Evolutionary conservation across 2,329 filamentous ascomycete genomes (phyloP), one percentile per base, ranked within the genome.

Genomic region (Diaporthe sp.): DNA sequence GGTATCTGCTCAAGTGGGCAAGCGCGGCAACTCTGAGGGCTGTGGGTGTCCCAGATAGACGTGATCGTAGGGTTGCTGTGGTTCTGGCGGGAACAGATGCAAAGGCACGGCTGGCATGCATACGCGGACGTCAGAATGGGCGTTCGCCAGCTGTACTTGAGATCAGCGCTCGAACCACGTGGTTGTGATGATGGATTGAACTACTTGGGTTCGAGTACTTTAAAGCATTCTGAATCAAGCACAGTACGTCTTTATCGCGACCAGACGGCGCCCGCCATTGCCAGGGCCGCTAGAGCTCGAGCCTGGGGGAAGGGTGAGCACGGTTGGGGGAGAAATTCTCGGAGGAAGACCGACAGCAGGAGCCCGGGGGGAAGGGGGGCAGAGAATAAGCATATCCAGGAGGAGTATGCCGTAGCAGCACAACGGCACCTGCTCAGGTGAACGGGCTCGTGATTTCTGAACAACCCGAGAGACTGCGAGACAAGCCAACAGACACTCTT

Each of bases 271-370:
- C 65, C 65, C 65, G 65, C 65, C 65, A 39, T 68, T 53, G 13
- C 46, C 65, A 25, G 65, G 46, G 65, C 46, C 46, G 12, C n/a
- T 39, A 65, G 46, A 68, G 46, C 65, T 37, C 46, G 31, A 68
- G 70, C 53, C 70, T 53, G n/a, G 49, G 28, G 70, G 53, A 65
- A 25, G 46, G 4, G 57, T 55, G 70, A 62, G 70, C 70, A 73
- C 70, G 70, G 70, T 73, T 73, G 70, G 58, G 70, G 70, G 58
- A 34, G 46, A n/a, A 59, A 65, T 31, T 65, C 70, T 73, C 70
- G 70, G 70, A 55, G 34, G 55, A 65, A 65, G 46, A 9, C 70
- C 70, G 70, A 73, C 34, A 55, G 49, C 46, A 73, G 17, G 37
- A 49, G 46, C 22, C 25, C 46, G 4, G 25, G 17, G 31, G 28